Conservation (phyloP, 108 stramenopile genomes). For the Discostella stelligeroides region DNA sequence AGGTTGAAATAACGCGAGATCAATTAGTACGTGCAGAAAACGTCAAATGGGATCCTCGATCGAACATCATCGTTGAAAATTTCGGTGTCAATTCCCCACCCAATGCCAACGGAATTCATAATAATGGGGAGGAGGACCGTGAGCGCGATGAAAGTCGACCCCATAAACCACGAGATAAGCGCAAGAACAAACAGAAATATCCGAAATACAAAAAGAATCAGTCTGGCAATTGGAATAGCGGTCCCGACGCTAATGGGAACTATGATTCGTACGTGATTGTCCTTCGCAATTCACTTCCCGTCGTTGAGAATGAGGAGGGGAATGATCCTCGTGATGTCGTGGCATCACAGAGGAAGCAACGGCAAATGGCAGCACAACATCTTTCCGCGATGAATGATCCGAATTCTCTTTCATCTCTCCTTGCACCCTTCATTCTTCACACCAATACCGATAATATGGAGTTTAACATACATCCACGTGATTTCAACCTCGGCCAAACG, state of each 20-base stretch:
- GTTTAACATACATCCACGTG: slow-evolving; percentile 58
- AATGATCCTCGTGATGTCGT: slow-evolving; percentile 18
- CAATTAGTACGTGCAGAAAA: slow-evolving; percentile 66
- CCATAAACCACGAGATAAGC: slow-evolving; percentile 17
- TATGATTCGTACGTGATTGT: slow-evolving; percentile 63
- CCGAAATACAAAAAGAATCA: not conserved
- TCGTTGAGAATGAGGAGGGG: slow-evolving; percentile 11
- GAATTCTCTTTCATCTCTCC: slow-evolving; percentile 59
- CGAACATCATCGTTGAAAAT: slow-evolving; percentile 23
- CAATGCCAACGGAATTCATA: slow-evolving; percentile 13
- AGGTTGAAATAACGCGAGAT: slow-evolving; percentile 41
- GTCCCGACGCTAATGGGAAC: slow-evolving; percentile 68
- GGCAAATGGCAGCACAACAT: slow-evolving; percentile 35
- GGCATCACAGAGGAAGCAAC: slow-evolving; percentile 51
- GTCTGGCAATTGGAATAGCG: slow-evolving; percentile 39
- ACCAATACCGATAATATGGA: slow-evolving; percentile 22
- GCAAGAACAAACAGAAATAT: slow-evolving; percentile 32
- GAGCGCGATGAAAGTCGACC: not conserved
- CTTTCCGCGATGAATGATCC: slow-evolving; percentile 59
- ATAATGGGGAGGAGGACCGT: slow-evolving; percentile 13
- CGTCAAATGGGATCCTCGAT: slow-evolving; percentile 53
- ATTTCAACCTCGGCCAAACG: slow-evolving; percentile 67
- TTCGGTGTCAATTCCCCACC: slow-evolving; percentile 28
- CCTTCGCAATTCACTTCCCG: slow-evolving; percentile 39
- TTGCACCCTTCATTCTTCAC: slow-evolving; percentile 48